Evolutionary conservation across 2,329 filamentous ascomycete genomes (phyloP).

Genomic region (Monilinia fructicola): DNA sequence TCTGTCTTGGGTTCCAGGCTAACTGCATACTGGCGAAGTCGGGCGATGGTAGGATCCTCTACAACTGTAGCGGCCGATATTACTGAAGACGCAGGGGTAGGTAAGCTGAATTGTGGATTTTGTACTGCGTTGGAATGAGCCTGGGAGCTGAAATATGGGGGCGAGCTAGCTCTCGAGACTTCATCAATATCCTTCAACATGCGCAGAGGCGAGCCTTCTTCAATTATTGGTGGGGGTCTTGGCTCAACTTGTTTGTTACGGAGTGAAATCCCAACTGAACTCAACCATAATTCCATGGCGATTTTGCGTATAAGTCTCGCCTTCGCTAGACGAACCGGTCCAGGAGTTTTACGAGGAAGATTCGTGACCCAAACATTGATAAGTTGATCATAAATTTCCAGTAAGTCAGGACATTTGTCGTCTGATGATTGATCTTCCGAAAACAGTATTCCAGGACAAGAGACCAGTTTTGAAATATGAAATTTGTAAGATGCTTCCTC

Average conservation of each 20-base stretch:
- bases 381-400: slow-evolving; percentile 38
- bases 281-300: slow-evolving; percentile 38
- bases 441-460: slow-evolving; percentile 26
- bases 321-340: slow-evolving; percentile 34
- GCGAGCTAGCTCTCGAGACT: slow-evolving; percentile 29
- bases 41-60: slow-evolving; percentile 40
- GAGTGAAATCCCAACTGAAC: slow-evolving; percentile 37
- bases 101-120: slow-evolving; percentile 26
- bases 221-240: slow-evolving; percentile 1
- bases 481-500: slow-evolving; percentile 26
- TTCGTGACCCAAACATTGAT: slow-evolving; percentile 38
- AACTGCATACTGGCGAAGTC: slow-evolving; percentile 42
- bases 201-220: slow-evolving; percentile 12
- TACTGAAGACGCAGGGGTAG: slow-evolving; percentile 36
- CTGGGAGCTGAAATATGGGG: slow-evolving; percentile 31
- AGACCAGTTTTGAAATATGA: slow-evolving; percentile 30
- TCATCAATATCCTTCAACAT: slow-evolving; percentile 23
- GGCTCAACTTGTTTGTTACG: slow-evolving; percentile 24
- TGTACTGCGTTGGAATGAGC: slow-evolving; percentile 18
- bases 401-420: slow-evolving; percentile 26
- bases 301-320: slow-evolving; percentile 37
- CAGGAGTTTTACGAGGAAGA: slow-evolving; percentile 34
- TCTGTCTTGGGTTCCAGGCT: slow-evolving; percentile 39
- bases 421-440: slow-evolving; percentile 2
- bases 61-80: slow-evolving; percentile 28